Evolutionary conservation across 2,329 filamentous ascomycete genomes (phyloP).

Genomic region (Drechslera avenae): DNA sequence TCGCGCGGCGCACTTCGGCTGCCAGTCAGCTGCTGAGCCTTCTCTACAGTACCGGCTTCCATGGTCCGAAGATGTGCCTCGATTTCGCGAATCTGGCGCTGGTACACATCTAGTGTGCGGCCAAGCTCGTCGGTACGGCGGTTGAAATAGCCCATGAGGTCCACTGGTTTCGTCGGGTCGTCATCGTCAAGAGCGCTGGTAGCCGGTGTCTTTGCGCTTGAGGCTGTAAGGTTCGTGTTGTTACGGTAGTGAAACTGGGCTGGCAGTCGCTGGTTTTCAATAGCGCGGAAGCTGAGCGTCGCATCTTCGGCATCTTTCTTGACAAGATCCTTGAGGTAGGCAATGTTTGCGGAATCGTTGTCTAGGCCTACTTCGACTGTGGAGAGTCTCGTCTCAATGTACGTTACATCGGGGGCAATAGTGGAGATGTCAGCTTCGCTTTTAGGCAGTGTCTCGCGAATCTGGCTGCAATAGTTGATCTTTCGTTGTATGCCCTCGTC

Average conservation of each 20-base stretch:
- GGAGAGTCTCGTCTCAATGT: constrained; percentile 65
- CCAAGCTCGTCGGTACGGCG: constrained; percentile 49
- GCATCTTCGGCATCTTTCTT: constrained; percentile 72
- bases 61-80: constrained; percentile 57
- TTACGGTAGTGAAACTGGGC: constrained; percentile 62
- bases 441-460: constrained; percentile 67
- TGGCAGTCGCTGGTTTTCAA: constrained; percentile 76
- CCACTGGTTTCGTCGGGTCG: constrained; percentile 45
- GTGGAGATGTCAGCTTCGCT: constrained; percentile 68
- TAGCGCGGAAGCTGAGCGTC: constrained; percentile 72
- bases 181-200: constrained; percentile 46
- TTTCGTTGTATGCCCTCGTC: constrained; percentile 82
- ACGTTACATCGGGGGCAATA: constrained; percentile 68
- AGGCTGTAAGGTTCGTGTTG: constrained; percentile 47
- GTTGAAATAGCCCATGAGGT: constrained; percentile 55
- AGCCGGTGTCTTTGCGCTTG: constrained; percentile 33
- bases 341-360: constrained; percentile 66
- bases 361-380: constrained; percentile 67
- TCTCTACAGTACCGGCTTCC: constrained; percentile 52
- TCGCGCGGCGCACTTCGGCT: constrained; percentile 43
- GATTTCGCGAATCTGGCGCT: constrained; percentile 53
- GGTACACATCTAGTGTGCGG: constrained; percentile 49
- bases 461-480: constrained; percentile 75
- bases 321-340: constrained; percentile 61
- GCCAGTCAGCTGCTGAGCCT: constrained; percentile 50